Conservation (phyloP, 345 rosid genomes). For the Salix viminalis region DNA sequence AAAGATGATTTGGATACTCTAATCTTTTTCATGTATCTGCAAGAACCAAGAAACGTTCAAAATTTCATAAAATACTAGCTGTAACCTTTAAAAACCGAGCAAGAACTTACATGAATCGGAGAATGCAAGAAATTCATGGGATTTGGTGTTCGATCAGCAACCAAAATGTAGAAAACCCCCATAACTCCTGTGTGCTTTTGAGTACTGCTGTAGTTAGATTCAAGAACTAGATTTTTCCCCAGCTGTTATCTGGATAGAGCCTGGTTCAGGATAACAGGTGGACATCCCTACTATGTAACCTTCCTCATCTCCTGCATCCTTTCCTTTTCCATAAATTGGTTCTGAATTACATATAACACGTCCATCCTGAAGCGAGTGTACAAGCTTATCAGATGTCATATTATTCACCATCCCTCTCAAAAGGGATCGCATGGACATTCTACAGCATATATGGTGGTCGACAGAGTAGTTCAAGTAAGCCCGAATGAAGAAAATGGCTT, state of each 20-base stretch:
- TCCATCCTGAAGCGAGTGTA: conserved; percentile 43
- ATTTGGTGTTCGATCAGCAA: conserved; percentile 49
- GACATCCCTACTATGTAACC: conserved; percentile 95
- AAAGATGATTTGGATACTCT: conserved; percentile 1
- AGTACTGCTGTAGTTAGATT: conserved; percentile 53
- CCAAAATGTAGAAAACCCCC: conserved; percentile 72
- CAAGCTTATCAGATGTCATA: not conserved
- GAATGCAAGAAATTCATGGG: conserved; percentile 9
- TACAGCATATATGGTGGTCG: not conserved
- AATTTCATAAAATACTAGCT: not conserved
- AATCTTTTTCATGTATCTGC: conserved; percentile 20
- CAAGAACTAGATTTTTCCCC: conserved; percentile 65
- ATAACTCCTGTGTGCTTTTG: conserved; percentile 70
- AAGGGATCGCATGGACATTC: not conserved
- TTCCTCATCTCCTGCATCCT: conserved; percentile 75
- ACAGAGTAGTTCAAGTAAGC: not conserved
- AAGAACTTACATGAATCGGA: conserved; percentile 30
- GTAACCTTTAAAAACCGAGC: not conserved
- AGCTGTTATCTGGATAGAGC: conserved; percentile 47
- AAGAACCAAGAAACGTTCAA: not conserved
- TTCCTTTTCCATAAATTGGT: conserved; percentile 62
- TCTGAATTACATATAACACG: conserved; percentile 51
- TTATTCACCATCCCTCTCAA: not conserved
- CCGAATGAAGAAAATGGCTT: not conserved
- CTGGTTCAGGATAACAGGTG: conserved; percentile 69